These are phyloP conservation scores for Penicillium thymicola DNA, from an alignment of 2,329 filamentous ascomycete genomes.

Conservation along the genomic window DNA sequence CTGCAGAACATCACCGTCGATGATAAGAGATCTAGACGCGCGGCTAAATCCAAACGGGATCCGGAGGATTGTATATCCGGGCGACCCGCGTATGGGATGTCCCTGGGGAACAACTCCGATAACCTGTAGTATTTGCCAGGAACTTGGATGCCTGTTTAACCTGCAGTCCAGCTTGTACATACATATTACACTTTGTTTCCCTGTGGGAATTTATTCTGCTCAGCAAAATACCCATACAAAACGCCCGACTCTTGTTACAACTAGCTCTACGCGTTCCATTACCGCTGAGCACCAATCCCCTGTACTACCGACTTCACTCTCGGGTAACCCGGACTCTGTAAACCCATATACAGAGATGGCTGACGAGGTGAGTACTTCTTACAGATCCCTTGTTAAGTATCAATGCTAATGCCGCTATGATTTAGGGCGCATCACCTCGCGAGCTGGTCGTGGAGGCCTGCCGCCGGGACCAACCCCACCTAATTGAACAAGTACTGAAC, in stretches of 20 bases:
- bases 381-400: background rate
- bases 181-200: slow-evolving; percentile 8
- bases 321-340: background rate
- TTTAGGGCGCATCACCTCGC: slow-evolving; percentile 75
- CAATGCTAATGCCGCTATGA: slow-evolving; percentile 5
- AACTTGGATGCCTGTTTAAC: slow-evolving; percentile 2
- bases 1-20: slow-evolving; percentile 6
- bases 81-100: slow-evolving; percentile 15
- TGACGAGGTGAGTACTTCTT: slow-evolving; percentile 38
- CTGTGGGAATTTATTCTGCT: background rate
- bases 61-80: slow-evolving; percentile 16
- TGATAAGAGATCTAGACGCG: slow-evolving; percentile 17
- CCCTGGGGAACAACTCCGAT: slow-evolving; percentile 16
- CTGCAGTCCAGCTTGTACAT: slow-evolving; percentile 14
- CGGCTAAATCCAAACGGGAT: slow-evolving; percentile 17
- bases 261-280: background rate
- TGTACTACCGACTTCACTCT: background rate
- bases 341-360: slow-evolving; percentile 33
- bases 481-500: slow-evolving; percentile 72
- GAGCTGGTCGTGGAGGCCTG: slow-evolving; percentile 91
- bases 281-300: background rate
- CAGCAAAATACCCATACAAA: background rate
- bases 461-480: slow-evolving; percentile 84
- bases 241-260: background rate
- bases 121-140: slow-evolving; percentile 3